Conservation (phyloP, 1,139 yeast genomes). For the Hansenula lynferdii region DNA sequence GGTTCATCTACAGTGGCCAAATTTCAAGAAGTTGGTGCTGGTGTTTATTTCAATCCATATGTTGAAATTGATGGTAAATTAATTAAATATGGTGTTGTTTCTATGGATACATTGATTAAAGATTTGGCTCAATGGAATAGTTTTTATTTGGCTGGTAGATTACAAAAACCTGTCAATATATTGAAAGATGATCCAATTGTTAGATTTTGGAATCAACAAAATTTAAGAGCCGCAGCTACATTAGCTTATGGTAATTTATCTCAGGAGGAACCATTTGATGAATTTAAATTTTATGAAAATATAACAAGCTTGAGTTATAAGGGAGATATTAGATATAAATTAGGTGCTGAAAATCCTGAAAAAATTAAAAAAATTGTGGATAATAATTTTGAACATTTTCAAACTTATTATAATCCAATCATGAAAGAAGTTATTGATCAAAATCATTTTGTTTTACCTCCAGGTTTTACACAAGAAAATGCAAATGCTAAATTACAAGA, state of each 20-base stretch:
- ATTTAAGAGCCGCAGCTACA: constrained; percentile 73
- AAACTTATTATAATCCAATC: constrained; percentile 63
- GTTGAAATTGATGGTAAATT: constrained; percentile 59
- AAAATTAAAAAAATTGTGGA: constrained; percentile 81
- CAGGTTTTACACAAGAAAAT: constrained; percentile 31
- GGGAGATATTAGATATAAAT: constrained; percentile 85
- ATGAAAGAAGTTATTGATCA: constrained; percentile 40
- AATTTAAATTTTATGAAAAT: constrained; percentile 63
- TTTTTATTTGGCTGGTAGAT: constrained; percentile 84
- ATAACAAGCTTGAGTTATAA: constrained; percentile 82
- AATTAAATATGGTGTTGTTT: constrained; percentile 85
- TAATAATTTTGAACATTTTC: constrained; percentile 68
- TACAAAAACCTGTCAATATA: constrained; percentile 90
- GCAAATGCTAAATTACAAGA: constrained; percentile 39
- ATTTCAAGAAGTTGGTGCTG: constrained; percentile 78
- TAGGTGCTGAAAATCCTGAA: constrained; percentile 90
- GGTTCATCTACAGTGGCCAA: constrained; percentile 57
- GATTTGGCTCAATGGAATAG: constrained; percentile 84
- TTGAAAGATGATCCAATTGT: constrained; percentile 59
- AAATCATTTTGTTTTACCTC: constrained; percentile 29
- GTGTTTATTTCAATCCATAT: constrained; percentile 91
- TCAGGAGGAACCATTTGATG: constrained; percentile 41
- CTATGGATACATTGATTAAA: constrained; percentile 49
- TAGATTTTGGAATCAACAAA: constrained; percentile 66
- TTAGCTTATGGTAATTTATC: constrained; percentile 58